Evolutionary conservation across 768 basidiomycete genomes (phyloP), one percentile per base, ranked within the genome.

Genomic region (Rubroboletus pulcherrimus): DNA sequence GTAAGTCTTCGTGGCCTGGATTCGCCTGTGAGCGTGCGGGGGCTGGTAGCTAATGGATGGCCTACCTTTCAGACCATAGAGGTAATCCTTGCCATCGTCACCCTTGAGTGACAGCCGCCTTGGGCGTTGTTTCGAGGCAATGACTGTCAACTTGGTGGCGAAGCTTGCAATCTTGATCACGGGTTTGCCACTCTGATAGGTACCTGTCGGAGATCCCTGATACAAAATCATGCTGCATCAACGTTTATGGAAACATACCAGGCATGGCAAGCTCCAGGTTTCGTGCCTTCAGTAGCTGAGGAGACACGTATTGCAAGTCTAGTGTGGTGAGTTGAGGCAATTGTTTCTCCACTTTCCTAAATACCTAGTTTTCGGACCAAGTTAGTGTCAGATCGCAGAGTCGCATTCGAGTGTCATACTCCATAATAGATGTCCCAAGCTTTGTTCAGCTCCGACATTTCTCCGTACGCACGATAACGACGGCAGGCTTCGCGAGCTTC

Each of bases 381-480:
- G 49, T 61, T 21, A 55, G 37, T 35, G 34, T 47, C 38, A 19
- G 37, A 51, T 49, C 21, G 17, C 14, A 37, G 34, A 31, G 40
- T 12, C 9, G 37, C 5, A 21, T n/a, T 71, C 5, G 1, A 41
- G 15, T 35, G 40, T 21, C 86, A 59, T 66, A 93, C 93, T 46
- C 84, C 85, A 65, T 98, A 99, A 72, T 99, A 99, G 29, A 98
- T 94, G 65, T 98, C 97, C 97, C 97, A 99, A 33, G 97, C 97
- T 66, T 90, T 92, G 68, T 98, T 97, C 45, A 99, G 75, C 67
- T 98, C 93, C 48, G 83, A 85, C 53, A 84, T 81, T 67, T 99
- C 95, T 26, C 91, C 91, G 65, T 90, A 91, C 21, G 82, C 80
- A 40, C 88, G 86, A 76, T 89, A 99, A 48, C 91, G 82, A 48